Conservation (phyloP, 495 filamentous ascomycete genomes). For the Aspergillus olivimuriae region DNA sequence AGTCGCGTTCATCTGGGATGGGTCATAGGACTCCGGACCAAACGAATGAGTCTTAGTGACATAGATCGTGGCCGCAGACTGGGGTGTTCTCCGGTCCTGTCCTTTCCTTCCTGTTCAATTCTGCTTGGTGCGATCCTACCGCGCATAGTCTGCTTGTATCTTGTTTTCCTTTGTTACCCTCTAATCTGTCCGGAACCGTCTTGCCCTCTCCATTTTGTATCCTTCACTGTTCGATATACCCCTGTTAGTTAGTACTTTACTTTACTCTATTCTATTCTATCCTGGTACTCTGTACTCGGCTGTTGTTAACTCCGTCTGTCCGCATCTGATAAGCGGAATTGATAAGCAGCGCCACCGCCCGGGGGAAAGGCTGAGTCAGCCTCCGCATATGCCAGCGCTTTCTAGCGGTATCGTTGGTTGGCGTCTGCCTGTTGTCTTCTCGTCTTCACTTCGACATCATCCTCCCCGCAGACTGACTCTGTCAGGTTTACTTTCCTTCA, state of each 20-base stretch:
- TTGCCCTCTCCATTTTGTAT: too few relatives aligned
- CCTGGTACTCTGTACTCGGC: too few relatives aligned
- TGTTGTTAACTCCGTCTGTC: slow-evolving; percentile 13
- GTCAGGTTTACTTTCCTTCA: too few relatives aligned
- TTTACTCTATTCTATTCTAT: background rate
- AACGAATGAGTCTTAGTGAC: too few relatives aligned
- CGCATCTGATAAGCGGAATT: slow-evolving; percentile 21
- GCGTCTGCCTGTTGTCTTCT: background rate
- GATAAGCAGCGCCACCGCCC: too few relatives aligned
- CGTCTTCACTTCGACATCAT: too few relatives aligned
- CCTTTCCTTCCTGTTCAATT: too few relatives aligned
- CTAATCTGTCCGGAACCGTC: too few relatives aligned
- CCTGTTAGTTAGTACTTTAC: slow-evolving; percentile 10
- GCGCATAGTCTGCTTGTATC: background rate
- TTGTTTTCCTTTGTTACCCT: background rate
- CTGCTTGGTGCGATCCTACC: too few relatives aligned
- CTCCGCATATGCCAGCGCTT: slow-evolving; percentile 32
- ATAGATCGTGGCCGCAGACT: too few relatives aligned
- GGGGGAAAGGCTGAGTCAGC: slow-evolving; percentile 17
- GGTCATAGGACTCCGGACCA: background rate
- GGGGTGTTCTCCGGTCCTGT: too few relatives aligned
- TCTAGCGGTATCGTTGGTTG: slow-evolving; percentile 17
- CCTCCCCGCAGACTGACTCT: too few relatives aligned
- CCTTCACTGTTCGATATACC: slow-evolving; percentile 21
- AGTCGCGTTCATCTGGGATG: background rate